Conservation (phyloP, 106 monocot species). For the Agapanthus africanus region DNA sequence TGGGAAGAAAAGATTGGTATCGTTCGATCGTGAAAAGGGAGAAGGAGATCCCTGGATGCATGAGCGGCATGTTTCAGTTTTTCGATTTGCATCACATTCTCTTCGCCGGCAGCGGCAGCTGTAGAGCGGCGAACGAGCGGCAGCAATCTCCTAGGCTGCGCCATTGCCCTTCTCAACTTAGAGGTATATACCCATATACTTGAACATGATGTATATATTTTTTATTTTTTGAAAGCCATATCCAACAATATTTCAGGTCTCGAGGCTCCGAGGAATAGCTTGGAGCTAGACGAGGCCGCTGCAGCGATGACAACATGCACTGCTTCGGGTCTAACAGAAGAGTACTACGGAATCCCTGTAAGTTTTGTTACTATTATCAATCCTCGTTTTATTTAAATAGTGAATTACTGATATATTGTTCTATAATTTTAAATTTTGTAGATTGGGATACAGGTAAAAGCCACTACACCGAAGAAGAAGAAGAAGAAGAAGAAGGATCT, state of each 20-base stretch:
- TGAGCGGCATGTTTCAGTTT: constrained; percentile 44
- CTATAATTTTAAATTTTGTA: too few relatives aligned
- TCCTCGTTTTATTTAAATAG: too few relatives aligned
- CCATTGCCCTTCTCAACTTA: constrained; percentile 7
- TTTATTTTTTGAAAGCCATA: background rate
- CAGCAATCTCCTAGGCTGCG: background rate
- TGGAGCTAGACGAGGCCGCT: constrained; percentile 33
- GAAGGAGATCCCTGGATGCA: constrained; percentile 27
- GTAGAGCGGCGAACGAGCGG: too few relatives aligned
- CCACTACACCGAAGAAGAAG: too few relatives aligned
- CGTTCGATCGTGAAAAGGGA: constrained; percentile 13
- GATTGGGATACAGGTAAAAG: constrained; percentile 20
- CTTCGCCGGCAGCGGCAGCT: background rate
- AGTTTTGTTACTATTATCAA: too few relatives aligned
- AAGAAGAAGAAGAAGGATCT: constrained; percentile 9
- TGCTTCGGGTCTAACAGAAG: too few relatives aligned
- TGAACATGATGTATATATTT: background rate
- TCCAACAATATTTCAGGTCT: constrained; percentile 17
- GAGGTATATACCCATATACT: constrained; percentile 8
- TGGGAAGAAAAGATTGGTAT: constrained; percentile 26
- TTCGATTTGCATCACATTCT: constrained; percentile 13
- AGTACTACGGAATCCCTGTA: constrained; percentile 38
- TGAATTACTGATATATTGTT: too few relatives aligned
- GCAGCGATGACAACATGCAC: background rate
- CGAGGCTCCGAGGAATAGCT: constrained; percentile 71